Percentiles rank a stretch among this genome's conserved stretches.
These are phyloP conservation scores for Quercus bicolor DNA, from an alignment of 306 rosid species.

Conservation along the genomic window DNA sequence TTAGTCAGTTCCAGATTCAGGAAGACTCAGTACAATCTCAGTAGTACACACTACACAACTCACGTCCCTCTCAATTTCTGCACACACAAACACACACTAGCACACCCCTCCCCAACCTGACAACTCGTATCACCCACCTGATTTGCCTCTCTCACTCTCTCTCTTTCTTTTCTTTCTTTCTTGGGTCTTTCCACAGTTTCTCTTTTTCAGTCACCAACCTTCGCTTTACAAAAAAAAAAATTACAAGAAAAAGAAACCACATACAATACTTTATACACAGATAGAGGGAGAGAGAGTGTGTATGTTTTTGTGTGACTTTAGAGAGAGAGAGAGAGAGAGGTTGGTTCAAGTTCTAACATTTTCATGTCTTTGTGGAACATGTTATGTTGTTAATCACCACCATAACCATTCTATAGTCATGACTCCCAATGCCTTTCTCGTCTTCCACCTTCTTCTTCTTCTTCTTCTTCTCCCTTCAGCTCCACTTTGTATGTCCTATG, in stretches of 20 bases:
- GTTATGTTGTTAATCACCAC: neutral
- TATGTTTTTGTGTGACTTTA: too few relatives aligned
- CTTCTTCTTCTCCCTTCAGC: constrained; percentile 28
- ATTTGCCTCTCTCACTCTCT: constrained; percentile 19
- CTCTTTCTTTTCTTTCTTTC: neutral
- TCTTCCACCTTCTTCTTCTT: constrained; percentile 15
- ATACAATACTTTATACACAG: neutral
- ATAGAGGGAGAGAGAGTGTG: neutral
- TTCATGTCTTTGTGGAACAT: constrained; percentile 5
- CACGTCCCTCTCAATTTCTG: constrained; percentile 29
- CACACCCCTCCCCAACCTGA: constrained; percentile 25
- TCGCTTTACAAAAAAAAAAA: too few relatives aligned
- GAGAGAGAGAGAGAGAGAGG: neutral
- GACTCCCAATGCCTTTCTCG: constrained; percentile 22
- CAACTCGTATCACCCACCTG: constrained; percentile 34
- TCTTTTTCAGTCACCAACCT: too few relatives aligned
- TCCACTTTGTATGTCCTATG: constrained; percentile 44
- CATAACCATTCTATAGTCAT: constrained; percentile 25
- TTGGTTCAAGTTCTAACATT: constrained; percentile 8
- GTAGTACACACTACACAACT: neutral
- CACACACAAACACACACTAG: constrained; percentile 3
- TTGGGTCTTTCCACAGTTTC: too few relatives aligned
- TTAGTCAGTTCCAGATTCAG: too few relatives aligned
- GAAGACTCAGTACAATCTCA: neutral
- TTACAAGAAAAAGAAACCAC: constrained; percentile 9